Evolutionary conservation across 768 basidiomycete species (phyloP).

Genomic region (Mycena pura): DNA sequence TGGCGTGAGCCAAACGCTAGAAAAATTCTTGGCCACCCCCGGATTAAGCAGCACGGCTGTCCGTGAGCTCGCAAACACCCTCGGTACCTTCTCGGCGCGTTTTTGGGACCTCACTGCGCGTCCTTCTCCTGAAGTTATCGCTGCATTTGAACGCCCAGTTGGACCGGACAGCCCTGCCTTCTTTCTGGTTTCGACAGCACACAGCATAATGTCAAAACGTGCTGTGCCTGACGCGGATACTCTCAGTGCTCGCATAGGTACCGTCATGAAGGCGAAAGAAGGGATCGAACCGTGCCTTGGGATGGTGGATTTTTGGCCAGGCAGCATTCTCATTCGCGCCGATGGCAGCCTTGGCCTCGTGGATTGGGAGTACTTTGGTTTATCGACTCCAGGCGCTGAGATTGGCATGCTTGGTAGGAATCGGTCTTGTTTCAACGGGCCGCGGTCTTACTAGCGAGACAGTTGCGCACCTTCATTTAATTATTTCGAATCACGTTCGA

Average conservation of each 20-base stretch:
- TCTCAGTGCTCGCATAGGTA: constrained; percentile 17
- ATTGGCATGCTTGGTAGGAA: constrained; percentile 42
- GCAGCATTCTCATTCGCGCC: constrained; percentile 35
- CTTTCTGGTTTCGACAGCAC: constrained; percentile 23
- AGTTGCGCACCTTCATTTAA: constrained; percentile 41
- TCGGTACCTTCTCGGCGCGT: constrained; percentile 26
- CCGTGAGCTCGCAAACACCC: constrained; percentile 11
- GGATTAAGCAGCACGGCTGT: not conserved
- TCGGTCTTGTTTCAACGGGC: not conserved
- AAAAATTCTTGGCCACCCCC: constrained; percentile 17
- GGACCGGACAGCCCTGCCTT: constrained; percentile 2
- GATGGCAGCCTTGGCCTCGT: constrained; percentile 33
- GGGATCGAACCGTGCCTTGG: constrained; percentile 31
- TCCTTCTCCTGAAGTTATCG: constrained; percentile 12
- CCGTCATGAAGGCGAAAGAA: constrained; percentile 13
- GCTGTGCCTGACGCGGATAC: constrained; percentile 23
- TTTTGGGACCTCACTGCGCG: constrained; percentile 21
- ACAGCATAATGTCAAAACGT: constrained; percentile 7
- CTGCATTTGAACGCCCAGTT: constrained; percentile 9
- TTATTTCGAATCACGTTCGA: constrained; percentile 24
- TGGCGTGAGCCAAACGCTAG: constrained; percentile 24
- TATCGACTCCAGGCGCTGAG: constrained; percentile 36
- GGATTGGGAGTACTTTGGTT: constrained; percentile 44
- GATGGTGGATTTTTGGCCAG: constrained; percentile 44
- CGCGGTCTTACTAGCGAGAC: not conserved